Percentiles rank a stretch among this genome's conserved stretches.
Conservation (phyloP, 2,329 filamentous ascomycete species). For the Cladosporium velox region DNA sequence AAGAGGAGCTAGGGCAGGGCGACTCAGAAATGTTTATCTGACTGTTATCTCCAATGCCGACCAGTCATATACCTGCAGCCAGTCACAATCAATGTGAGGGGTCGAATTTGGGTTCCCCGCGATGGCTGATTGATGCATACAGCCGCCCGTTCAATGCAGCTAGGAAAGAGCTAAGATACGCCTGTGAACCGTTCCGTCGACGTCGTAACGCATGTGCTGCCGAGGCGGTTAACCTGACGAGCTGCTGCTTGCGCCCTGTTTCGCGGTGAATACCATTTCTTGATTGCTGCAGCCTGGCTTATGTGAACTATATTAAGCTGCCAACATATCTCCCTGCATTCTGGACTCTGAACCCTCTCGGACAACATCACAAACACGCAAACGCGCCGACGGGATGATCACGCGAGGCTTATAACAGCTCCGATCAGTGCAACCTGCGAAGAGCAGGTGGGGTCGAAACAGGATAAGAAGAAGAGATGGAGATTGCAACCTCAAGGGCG, state of each 20-base stretch:
- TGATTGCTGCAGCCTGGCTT: not conserved
- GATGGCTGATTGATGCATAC: not conserved
- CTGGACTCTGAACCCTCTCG: not conserved
- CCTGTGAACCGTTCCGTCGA: not conserved
- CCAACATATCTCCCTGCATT: not conserved
- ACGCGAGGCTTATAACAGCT: conserved; percentile 17
- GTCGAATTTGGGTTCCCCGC: conserved; percentile 2
- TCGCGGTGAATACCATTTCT: not conserved
- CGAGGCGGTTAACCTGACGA: conserved; percentile 12
- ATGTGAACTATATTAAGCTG: too few relatives aligned
- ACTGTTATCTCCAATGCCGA: conserved; percentile 4
- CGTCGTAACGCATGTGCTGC: conserved; percentile 11
- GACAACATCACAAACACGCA: not conserved
- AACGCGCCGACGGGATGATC: conserved; percentile 6
- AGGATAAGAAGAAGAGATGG: conserved; percentile 60
- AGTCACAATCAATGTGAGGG: not conserved
- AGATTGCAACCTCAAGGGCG: conserved; percentile 82
- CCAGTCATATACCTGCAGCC: not conserved
- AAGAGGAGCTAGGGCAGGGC: not conserved
- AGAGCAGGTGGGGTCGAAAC: conserved; percentile 9
- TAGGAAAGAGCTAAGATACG: not conserved
- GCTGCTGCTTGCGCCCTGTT: not conserved
- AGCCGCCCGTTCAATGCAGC: not conserved
- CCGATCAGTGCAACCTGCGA: conserved; percentile 13
- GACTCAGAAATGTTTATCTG: conserved; percentile 13